Base-by-base conservation (phyloP, 345 rosid genomes). In the Fremontodendron californicum region DNA sequence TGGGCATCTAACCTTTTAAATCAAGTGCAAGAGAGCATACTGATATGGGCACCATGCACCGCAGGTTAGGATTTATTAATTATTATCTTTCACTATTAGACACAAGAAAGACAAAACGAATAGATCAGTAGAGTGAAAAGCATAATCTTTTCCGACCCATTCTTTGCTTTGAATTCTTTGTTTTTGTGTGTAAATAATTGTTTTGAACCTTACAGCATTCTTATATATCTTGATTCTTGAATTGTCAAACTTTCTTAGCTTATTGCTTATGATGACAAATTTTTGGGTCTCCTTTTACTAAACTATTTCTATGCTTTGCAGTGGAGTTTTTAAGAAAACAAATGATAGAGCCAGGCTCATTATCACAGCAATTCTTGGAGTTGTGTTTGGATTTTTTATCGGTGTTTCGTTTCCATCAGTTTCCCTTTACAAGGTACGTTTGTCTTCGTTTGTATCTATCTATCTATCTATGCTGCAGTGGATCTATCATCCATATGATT, bases 381-480 rank as follows among this genome's bases (percentile, higher is more conserved):
- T 90, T 81, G 81, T 88, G 21, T 85, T 92, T 83, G 98, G 99
- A 11, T 93, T 90, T 81, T 86, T 92, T 71, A 62, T 92, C 43
- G 99, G 99, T 73, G 74, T 86, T 73, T 87, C 98, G 5, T 88
- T 92, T 84, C 92, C 93, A 23, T 75, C 89, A 2, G 78, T 82
- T 85, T 87, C 93, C 70, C 73, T 88, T 80, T 76, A 71, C 64
- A 90, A 86, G 98, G 99, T 93, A 81, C 35, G 77, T 21, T 79
- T 52, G 62, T 67, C 39, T 74, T 62, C 33, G 18, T 71, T 62
- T 11, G 4, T 58, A 12, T n/a, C n/a, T n/a, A n/a, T 10, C 73
- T 77, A n/a, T 58, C 29, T 63, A 54, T 64, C 40, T 77, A n/a
- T 65, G 6, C 18, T 27, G 12, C 15, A 37, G 35, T 71, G 27